phyloP scores from a whole-genome alignment of 2,329 filamentous ascomycete genomes.

The Colletotrichum limetticola region DNA sequence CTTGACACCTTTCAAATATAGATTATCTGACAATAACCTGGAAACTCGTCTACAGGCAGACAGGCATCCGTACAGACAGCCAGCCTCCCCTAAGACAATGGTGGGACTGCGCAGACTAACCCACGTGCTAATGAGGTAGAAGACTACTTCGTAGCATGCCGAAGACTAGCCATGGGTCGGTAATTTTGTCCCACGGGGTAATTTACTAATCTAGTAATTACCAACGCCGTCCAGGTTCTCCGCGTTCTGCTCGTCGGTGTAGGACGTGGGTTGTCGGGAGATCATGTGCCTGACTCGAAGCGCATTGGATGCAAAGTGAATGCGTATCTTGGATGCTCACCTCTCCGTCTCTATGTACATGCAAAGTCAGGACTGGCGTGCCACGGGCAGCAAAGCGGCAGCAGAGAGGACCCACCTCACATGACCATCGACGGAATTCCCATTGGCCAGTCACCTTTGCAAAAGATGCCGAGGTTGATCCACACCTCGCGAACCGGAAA shows the following conservation, averaged over 20 bases:
- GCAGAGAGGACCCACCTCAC: background rate
- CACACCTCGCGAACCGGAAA: conserved; percentile 13
- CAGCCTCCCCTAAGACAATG: background rate
- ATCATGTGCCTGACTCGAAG: conserved; percentile 10
- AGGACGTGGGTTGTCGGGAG: background rate
- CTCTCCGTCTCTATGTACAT: no score
- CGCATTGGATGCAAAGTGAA: background rate
- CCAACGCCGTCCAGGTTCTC: background rate
- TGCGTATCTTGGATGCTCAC: background rate
- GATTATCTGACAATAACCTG: no score
- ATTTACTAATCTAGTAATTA: background rate
- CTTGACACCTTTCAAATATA: background rate
- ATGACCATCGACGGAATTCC: conserved; percentile 18
- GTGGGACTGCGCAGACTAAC: background rate
- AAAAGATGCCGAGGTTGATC: conserved; percentile 30
- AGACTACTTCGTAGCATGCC: background rate
- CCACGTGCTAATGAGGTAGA: background rate
- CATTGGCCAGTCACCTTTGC: conserved; percentile 1
- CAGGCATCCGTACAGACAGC: background rate
- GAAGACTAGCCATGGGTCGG: background rate
- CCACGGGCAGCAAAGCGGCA: background rate
- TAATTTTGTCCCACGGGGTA: background rate
- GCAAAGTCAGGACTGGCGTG: background rate
- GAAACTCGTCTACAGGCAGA: background rate
- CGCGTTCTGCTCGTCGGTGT: no score